These are phyloP conservation scores for Citrullus colocynthis DNA, from an alignment of 306 rosid species.

Conservation along the genomic window DNA sequence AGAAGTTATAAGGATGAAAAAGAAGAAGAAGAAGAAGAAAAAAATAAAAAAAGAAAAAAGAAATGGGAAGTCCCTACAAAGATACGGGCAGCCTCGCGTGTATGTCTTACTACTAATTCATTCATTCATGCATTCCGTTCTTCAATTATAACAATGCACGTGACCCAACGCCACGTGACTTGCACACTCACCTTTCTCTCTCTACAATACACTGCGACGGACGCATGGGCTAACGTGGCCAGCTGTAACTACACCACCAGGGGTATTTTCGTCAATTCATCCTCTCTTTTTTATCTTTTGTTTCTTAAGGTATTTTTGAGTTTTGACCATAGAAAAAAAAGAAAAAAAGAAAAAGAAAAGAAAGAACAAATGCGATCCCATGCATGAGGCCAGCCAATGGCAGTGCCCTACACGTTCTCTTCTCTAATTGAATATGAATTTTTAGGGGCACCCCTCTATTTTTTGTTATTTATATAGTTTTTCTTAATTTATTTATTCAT, in stretches of 20 bases:
- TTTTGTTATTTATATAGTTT: no score
- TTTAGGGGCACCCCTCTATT: not conserved
- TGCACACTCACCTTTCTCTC: not conserved
- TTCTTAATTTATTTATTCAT: no score
- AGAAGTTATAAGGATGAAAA: not conserved
- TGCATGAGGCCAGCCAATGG: not conserved
- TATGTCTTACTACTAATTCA: not conserved
- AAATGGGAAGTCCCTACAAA: not conserved
- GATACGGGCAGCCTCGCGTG: slow-evolving; percentile 3
- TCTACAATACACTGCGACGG: not conserved
- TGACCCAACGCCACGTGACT: not conserved
- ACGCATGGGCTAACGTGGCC: slow-evolving; percentile 33
- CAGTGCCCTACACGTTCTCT: not conserved
- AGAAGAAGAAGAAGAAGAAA: no score
- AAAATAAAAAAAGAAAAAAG: not conserved
- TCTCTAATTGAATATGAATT: no score
- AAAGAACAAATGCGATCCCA: not conserved
- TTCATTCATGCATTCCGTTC: not conserved
- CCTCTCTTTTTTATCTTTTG: no score
- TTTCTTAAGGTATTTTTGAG: not conserved
- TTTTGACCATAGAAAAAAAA: slow-evolving; percentile 8
- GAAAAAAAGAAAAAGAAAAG: no score
- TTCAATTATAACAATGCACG: slow-evolving; percentile 3
- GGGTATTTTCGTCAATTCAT: slow-evolving; percentile 8
- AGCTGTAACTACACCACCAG: slow-evolving; percentile 21